Evolutionary conservation across 352 stramenopile genomes (phyloP), one percentile per base, ranked within the genome.

Genomic region (Halophytophthora polymorphica): DNA sequence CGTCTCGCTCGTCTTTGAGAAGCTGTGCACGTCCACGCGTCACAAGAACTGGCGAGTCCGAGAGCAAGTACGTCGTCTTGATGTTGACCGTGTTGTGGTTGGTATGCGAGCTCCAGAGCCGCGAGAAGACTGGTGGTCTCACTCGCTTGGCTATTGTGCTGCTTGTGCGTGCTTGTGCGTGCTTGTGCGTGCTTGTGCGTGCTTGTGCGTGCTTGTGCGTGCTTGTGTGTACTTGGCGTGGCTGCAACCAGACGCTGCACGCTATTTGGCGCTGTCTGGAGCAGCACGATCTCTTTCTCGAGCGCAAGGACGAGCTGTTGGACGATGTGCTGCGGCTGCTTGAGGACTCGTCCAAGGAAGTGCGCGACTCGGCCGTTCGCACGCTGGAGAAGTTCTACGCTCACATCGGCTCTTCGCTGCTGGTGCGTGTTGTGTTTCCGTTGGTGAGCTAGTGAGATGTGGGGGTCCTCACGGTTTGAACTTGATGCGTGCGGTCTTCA

Each of bases 31-130:
- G 1, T 69, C 58, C 25, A 63, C 66, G 33, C 38, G 35, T 18
- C 84, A 94, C 65, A 92, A 93, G 68, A 94, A 94, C 54, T 94
- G 84, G 84, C 71, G 84, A 18, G 88, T 76, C 6, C 65, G 84
- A 25, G 82, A 93, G 37, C 83, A 91, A 73, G 83, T 93, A 57
- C 23, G 34, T 28, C 18, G 3, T 15, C 3, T 23, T 48, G 10
- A 15, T 41, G 0, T 39, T 51, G 18, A 51, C 31, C 19, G 21
- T 18, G 19, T 28, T 25, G 2, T 11, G 37, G 36, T 10, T 55
- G 45, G 21, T 36, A 2, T 29, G 5, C 4, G 25, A 31, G 25
- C 25, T 55, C 14, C 7, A 47, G 21, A 38, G 11, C 15, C 33
- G 2, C 13, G 33, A 6, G 14, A 14, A 15, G n/a, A 17, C 19